Conservation (phyloP, 306 rosid genomes). For the Pyrus betulifolia region DNA sequence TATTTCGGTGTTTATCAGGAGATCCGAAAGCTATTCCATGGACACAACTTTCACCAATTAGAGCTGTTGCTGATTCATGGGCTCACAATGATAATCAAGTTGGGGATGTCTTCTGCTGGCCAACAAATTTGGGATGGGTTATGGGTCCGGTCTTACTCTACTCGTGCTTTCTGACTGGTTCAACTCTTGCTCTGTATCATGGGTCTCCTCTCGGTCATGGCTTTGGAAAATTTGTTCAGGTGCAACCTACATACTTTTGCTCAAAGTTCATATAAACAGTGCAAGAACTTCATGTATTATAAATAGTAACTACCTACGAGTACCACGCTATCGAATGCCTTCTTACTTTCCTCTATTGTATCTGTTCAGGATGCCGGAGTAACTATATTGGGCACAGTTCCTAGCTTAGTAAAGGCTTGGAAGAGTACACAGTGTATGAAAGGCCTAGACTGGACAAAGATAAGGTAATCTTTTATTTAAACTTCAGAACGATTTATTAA, state of each 20-base stretch:
- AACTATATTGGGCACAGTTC: conserved; percentile 84
- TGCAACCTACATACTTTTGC: conserved; percentile 17
- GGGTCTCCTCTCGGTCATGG: conserved; percentile 89
- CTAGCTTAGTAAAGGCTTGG: conserved; percentile 88
- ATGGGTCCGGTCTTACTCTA: conserved; percentile 72
- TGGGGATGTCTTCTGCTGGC: conserved; percentile 78
- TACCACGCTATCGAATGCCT: neutral
- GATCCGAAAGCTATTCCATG: conserved; percentile 96
- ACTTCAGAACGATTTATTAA: neutral
- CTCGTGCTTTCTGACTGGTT: conserved; percentile 59
- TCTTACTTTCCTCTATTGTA: neutral
- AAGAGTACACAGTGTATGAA: conserved; percentile 69
- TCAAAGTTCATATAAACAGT: neutral
- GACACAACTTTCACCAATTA: conserved; percentile 86
- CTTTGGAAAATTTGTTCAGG: conserved; percentile 92
- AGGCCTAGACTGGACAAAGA: conserved; percentile 86
- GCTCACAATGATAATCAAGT: conserved; percentile 47
- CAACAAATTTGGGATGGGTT: conserved; percentile 94
- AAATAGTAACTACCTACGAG: neutral
- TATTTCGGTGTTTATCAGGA: conserved; percentile 36
- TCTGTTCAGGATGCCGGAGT: conserved; percentile 77
- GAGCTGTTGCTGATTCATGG: conserved; percentile 75
- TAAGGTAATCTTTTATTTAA: conserved; percentile 38
- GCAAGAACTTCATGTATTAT: neutral
- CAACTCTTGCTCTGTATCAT: conserved; percentile 89